Evolutionary conservation across 306 rosid species (phyloP).

Genomic region (Mimosa pudica): DNA sequence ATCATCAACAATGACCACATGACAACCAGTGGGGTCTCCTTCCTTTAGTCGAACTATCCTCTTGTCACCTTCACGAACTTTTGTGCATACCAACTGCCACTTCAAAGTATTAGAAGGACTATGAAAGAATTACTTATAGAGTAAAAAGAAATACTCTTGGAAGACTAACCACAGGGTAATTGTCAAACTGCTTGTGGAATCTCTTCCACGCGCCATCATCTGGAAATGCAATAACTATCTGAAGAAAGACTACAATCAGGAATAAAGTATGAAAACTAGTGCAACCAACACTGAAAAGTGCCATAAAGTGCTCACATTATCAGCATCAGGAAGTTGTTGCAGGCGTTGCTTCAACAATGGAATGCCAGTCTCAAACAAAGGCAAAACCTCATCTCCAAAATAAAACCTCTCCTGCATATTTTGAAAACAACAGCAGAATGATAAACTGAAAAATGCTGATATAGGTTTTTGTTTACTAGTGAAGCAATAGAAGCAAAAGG

Average conservation of each 20-base stretch:
- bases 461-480: background rate
- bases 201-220: constrained; percentile 99
- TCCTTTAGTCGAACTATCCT: constrained; percentile 94
- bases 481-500: background rate
- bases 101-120: constrained; percentile 30
- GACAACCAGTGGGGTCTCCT: constrained; percentile 81
- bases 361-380: constrained; percentile 95
- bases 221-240: constrained; percentile 96
- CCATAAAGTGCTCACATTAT: constrained; percentile 50
- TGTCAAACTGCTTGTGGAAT: constrained; percentile 88
- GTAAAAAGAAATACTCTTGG: constrained; percentile 11
- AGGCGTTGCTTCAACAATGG: constrained; percentile 89
- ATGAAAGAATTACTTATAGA: constrained; percentile 6
- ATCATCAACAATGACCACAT: constrained; percentile 96
- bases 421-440: constrained; percentile 3
- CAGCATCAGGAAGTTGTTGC: constrained; percentile 77
- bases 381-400: constrained; percentile 94
- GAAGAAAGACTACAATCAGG: constrained; percentile 32
- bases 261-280: constrained; percentile 13
- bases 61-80: constrained; percentile 96
- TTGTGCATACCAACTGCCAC: constrained; percentile 82
- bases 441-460: background rate
- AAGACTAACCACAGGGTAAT: constrained; percentile 66
- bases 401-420: constrained; percentile 88
- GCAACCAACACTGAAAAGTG: background rate